A percentile compares a stretch with the other conserved stretches of the same genome.
These are phyloP conservation scores for Claviceps sp. DNA, from an alignment of 2,329 filamentous ascomycete genomes.

Conservation along the genomic window DNA sequence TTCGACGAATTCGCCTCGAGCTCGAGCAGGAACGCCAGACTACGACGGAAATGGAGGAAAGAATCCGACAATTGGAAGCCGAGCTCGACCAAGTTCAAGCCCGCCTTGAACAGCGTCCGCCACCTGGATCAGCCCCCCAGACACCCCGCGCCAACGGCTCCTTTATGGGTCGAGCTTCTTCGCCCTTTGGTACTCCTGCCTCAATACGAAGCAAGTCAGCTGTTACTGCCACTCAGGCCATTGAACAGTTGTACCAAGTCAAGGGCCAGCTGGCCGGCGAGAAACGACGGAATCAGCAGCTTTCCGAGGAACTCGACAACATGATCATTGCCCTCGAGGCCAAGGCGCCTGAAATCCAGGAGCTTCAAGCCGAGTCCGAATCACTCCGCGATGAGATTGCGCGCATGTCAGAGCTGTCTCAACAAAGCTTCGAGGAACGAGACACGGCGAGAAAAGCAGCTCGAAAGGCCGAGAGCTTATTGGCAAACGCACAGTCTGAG, in stretches of 20 bases:
- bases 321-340: slow-evolving; percentile 76
- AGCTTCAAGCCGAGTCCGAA: slow-evolving; percentile 68
- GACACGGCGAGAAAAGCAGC: slow-evolving; percentile 66
- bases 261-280: slow-evolving; percentile 64
- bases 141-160: slow-evolving; percentile 49
- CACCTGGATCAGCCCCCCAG: slow-evolving; percentile 39
- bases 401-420: slow-evolving; percentile 73
- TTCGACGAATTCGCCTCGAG: slow-evolving; percentile 41
- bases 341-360: slow-evolving; percentile 77
- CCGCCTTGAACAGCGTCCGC: slow-evolving; percentile 28
- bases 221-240: slow-evolving; percentile 47
- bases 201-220: slow-evolving; percentile 42
- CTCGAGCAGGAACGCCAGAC: slow-evolving; percentile 40
- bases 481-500: slow-evolving; percentile 52
- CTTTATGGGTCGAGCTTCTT: slow-evolving; percentile 36
- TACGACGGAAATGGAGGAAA: slow-evolving; percentile 32
- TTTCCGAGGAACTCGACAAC: slow-evolving; percentile 67
- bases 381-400: slow-evolving; percentile 68
- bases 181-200: slow-evolving; percentile 48
- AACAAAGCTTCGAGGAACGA: slow-evolving; percentile 67
- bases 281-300: slow-evolving; percentile 58
- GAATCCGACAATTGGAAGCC: slow-evolving; percentile 35
- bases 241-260: slow-evolving; percentile 51
- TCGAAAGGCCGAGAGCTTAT: slow-evolving; percentile 63
- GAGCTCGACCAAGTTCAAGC: slow-evolving; percentile 41